Percentiles rank a stretch among this genome's conserved stretches.
Conservation (phyloP, 2,329 filamentous ascomycete genomes). For the Magnaporthiopsis rhizophila region DNA sequence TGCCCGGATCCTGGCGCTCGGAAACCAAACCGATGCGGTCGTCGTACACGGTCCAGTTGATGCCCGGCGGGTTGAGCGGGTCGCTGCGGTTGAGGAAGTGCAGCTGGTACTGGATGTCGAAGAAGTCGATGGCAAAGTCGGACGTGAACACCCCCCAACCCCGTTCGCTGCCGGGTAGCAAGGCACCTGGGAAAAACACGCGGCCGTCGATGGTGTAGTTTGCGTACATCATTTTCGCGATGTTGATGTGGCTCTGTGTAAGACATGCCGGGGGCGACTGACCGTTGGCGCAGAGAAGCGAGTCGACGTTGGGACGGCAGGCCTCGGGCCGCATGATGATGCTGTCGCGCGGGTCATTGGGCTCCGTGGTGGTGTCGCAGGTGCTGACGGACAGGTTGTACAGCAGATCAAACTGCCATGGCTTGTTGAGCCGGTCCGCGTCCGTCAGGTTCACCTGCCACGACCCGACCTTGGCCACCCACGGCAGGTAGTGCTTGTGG, state of each 20-base stretch:
- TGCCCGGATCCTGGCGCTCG: conserved; percentile 26
- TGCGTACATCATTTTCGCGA: conserved; percentile 20
- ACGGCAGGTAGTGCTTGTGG: conserved; percentile 35
- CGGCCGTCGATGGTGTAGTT: conserved; percentile 22
- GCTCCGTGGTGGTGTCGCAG: conserved; percentile 41
- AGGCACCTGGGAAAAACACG: conserved; percentile 32
- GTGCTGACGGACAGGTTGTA: conserved; percentile 35
- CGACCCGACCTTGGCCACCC: conserved; percentile 33
- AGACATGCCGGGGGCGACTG: conserved; percentile 25
- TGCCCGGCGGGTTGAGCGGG: conserved; percentile 24
- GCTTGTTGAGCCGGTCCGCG: conserved; percentile 27
- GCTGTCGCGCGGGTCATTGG: conserved; percentile 27
- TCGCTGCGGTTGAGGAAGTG: conserved; percentile 26
- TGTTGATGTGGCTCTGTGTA: conserved; percentile 28
- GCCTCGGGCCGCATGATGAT: conserved; percentile 38
- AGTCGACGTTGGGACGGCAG: conserved; percentile 34
- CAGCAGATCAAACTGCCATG: conserved; percentile 33
- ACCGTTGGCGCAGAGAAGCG: conserved; percentile 2
- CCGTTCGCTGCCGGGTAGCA: conserved; percentile 38
- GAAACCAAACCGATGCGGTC: conserved; percentile 22
- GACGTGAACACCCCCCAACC: conserved; percentile 21
- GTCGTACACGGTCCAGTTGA: conserved; percentile 25
- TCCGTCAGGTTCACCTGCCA: conserved; percentile 40
- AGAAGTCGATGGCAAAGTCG: conserved; percentile 20
- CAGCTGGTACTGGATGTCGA: conserved; percentile 25